Evolutionary conservation across 495 filamentous ascomycete species (phyloP).

Genomic region (Chaetomium cochliodes): DNA sequence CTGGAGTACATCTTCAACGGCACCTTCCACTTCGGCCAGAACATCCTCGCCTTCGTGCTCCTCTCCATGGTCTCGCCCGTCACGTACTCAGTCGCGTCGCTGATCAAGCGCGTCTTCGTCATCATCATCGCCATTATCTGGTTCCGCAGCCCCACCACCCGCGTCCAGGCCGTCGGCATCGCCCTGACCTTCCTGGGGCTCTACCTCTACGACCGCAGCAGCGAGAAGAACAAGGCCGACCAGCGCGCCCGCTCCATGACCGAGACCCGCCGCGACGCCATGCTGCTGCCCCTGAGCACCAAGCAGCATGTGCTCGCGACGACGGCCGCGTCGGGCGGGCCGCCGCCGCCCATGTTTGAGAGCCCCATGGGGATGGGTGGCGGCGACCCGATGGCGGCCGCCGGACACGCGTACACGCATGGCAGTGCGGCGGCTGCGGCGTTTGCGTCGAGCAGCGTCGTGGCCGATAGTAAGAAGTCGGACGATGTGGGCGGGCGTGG

Average conservation of each 20-base stretch:
- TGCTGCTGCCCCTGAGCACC: slow-evolving; percentile 67
- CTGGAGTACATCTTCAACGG: slow-evolving; percentile 95
- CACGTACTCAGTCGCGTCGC: slow-evolving; percentile 90
- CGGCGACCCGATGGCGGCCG: no score
- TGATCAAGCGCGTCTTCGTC: slow-evolving; percentile 97
- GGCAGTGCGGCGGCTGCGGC: slow-evolving; percentile 21
- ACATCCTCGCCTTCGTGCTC: slow-evolving; percentile 89
- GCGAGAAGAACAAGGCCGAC: slow-evolving; percentile 79
- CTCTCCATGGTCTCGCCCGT: slow-evolving; percentile 91
- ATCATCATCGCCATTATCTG: slow-evolving; percentile 92
- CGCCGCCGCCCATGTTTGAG: slow-evolving; percentile 34
- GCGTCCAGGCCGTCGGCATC: slow-evolving; percentile 80
- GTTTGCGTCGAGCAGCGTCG: slow-evolving; percentile 18
- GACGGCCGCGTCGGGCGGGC: slow-evolving; percentile 19
- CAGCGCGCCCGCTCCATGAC: slow-evolving; percentile 57
- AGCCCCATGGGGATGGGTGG: slow-evolving; percentile 30
- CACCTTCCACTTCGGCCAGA: slow-evolving; percentile 93
- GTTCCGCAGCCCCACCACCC: slow-evolving; percentile 87
- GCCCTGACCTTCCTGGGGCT: slow-evolving; percentile 85
- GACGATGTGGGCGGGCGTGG: slow-evolving; percentile 50
- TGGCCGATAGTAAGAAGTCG: slow-evolving; percentile 58
- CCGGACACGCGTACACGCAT: slow-evolving; percentile 16
- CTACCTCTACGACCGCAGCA: slow-evolving; percentile 94
- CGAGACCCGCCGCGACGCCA: slow-evolving; percentile 43
- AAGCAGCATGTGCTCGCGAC: slow-evolving; percentile 23